A percentile compares a stretch with the other conserved stretches of the same genome.
These are phyloP conservation scores for Pseudopithomyces maydicus DNA, from an alignment of 2,329 filamentous ascomycete genomes.

Conservation along the genomic window DNA sequence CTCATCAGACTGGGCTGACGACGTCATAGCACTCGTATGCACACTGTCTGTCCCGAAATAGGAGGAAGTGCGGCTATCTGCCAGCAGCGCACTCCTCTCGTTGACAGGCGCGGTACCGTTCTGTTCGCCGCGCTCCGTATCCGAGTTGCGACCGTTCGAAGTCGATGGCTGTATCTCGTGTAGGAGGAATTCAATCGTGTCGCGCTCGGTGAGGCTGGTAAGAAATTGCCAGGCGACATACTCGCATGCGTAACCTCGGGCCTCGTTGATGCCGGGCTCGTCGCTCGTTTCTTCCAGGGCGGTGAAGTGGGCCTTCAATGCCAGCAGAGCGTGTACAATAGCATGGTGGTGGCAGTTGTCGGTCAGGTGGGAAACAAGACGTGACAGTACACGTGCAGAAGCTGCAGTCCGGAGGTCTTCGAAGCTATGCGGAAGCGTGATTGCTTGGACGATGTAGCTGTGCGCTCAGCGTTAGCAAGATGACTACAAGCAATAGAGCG, in stretches of 20 bases:
- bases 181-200: conserved; percentile 75
- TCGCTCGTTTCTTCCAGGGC: conserved; percentile 61
- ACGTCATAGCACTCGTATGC: conserved; percentile 19
- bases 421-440: conserved; percentile 70
- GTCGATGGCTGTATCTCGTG: conserved; percentile 66
- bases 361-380: conserved; percentile 69
- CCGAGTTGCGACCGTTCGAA: conserved; percentile 14
- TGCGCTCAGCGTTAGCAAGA: conserved; percentile 17
- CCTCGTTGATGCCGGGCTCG: conserved; percentile 68
- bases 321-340: conserved; percentile 75
- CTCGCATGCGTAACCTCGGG: conserved; percentile 76
- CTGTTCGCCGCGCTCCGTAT: conserved; percentile 12
- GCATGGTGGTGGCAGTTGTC: conserved; percentile 68
- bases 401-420: conserved; percentile 73
- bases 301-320: conserved; percentile 75
- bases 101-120: conserved; percentile 8
- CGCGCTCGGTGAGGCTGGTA: conserved; percentile 70
- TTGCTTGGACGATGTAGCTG: conserved; percentile 57
- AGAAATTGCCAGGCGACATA: conserved; percentile 82
- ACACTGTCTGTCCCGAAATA: conserved; percentile 36
- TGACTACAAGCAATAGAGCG: not conserved
- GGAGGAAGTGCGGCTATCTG: conserved; percentile 14
- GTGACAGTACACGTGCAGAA: conserved; percentile 60
- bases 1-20: conserved; percentile 57
- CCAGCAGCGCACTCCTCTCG: conserved; percentile 36